Evolutionary conservation across 176 grass and related monocot species (phyloP).

Genomic region (Carex cristatella): DNA sequence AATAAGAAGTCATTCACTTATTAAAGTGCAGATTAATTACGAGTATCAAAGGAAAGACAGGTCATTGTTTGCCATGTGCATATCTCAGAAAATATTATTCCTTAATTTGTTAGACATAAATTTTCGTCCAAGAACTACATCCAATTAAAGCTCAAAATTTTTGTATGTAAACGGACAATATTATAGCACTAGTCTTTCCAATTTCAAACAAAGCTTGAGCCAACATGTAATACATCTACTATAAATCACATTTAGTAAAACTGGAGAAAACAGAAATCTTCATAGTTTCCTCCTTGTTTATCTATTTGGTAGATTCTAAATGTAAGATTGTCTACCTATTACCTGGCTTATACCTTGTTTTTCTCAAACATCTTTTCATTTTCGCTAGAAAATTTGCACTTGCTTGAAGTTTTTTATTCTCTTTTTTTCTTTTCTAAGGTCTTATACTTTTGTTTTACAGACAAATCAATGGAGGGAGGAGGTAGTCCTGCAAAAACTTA

Average conservation of each 20-base stretch:
- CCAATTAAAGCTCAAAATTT: not conserved
- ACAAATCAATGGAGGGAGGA: slow-evolving; percentile 13
- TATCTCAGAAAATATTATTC: slow-evolving; percentile 9
- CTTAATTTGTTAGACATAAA: not conserved
- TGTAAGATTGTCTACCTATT: slow-evolving; percentile 14
- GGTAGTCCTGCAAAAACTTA: not conserved
- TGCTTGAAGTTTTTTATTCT: not conserved
- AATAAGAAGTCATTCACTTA: slow-evolving; percentile 3
- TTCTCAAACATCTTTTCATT: not conserved
- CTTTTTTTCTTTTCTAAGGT: not conserved
- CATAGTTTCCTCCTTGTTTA: not conserved
- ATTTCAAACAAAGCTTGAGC: not conserved
- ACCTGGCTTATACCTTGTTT: not conserved
- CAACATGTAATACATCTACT: not conserved
- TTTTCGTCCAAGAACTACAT: not conserved
- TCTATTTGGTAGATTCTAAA: not conserved
- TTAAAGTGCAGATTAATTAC: slow-evolving; percentile 1
- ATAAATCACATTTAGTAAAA: slow-evolving; percentile 6
- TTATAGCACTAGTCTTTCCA: not conserved
- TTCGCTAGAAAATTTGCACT: not conserved
- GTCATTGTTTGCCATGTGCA: not conserved
- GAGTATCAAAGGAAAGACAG: not conserved
- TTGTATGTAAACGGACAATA: not conserved
- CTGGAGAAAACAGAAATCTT: not conserved
- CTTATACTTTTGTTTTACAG: not conserved